Evolutionary conservation across 495 filamentous ascomycete genomes (phyloP).

Genomic region (Aspergillus taichungensis): DNA sequence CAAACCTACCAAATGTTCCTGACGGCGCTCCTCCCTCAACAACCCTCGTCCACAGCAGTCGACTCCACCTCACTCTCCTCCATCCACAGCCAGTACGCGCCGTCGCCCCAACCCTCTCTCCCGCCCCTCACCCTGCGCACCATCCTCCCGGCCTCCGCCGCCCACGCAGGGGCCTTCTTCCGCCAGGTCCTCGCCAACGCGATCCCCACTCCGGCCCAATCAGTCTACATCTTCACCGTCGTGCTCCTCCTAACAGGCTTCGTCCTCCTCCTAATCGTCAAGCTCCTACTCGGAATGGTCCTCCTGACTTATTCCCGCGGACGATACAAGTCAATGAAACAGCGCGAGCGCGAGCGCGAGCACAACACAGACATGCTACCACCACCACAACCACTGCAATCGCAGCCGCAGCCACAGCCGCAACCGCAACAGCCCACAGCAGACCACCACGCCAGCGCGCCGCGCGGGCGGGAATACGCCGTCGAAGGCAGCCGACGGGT

Average conservation of each 20-base stretch:
- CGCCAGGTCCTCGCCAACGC: constrained; percentile 33
- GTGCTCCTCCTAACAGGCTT: constrained; percentile 70
- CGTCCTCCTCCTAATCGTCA: constrained; percentile 66
- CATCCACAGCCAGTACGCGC: constrained; percentile 43
- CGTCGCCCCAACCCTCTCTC: constrained; percentile 20
- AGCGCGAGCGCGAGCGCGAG: constrained; percentile 49
- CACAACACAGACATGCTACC: neutral
- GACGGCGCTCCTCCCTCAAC: constrained; percentile 68
- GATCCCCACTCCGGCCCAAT: constrained; percentile 37
- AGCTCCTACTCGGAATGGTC: constrained; percentile 76
- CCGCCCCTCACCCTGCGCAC: constrained; percentile 30
- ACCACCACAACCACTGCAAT: neutral
- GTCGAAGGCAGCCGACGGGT: constrained; percentile 63
- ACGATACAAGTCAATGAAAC: constrained; percentile 74
- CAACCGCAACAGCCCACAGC: constrained; percentile 3
- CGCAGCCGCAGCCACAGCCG: constrained; percentile 5
- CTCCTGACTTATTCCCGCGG: constrained; percentile 65
- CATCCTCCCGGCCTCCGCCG: constrained; percentile 26
- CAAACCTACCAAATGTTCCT: constrained; percentile 99
- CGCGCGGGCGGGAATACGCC: constrained; percentile 38
- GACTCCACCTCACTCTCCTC: constrained; percentile 55
- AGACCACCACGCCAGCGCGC: neutral
- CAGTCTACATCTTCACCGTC: constrained; percentile 51
- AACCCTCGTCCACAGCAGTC: constrained; percentile 61
- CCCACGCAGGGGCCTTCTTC: constrained; percentile 28